Evolutionary conservation across 2,329 filamentous ascomycete species (phyloP), one percentile per base, ranked within the genome.

Genomic region (Verticillium albo-atrum): DNA sequence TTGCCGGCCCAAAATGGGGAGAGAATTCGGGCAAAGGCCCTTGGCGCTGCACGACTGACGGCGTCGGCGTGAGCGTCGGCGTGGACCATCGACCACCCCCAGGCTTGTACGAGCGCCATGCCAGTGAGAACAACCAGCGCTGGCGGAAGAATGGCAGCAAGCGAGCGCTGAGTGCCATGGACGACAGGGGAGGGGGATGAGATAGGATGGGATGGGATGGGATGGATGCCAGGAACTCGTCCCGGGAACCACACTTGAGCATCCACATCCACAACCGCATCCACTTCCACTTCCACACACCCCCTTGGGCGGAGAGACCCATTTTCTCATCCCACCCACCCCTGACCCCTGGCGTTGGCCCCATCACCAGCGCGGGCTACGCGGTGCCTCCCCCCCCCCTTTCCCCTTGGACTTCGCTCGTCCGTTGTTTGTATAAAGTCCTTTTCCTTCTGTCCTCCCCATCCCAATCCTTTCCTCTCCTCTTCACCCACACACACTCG

Each of bases 401-500:
- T 56, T 35, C 35, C 54, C 42, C 42, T 23, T 35, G 54, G 54
- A 27, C 58, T 60, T 55, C 58, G 60, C 56, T 55, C 20, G 42
- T 56, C 54, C 35, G 47, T 59, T 64, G 55, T 66, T 64, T 70
- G 75, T 82, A 83, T 83, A 82, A 81, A 83, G 80, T 68, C 72
- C 70, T 65, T 67, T 73, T 71, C 72, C 71, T 70, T 75, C 72
- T 73, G 68, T 62, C 65, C 71, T 70, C 72, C 66, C 63, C 66
- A 66, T 66, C 64, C 64, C 68, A 64, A 64, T 69, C 62, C 70
- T 64, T 62, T 65, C 64, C 65, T 72, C 72, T 69, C 68, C 70
- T 77, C 77, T 69, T 79, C 77, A 80, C 80, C 75, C 79, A 79
- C 79, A 76, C 77, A 77, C 79, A 66, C 68, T 72, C 77, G 68